Evolutionary conservation across 345 rosid species (phyloP).

Genomic region (Gossypium raimondii): DNA sequence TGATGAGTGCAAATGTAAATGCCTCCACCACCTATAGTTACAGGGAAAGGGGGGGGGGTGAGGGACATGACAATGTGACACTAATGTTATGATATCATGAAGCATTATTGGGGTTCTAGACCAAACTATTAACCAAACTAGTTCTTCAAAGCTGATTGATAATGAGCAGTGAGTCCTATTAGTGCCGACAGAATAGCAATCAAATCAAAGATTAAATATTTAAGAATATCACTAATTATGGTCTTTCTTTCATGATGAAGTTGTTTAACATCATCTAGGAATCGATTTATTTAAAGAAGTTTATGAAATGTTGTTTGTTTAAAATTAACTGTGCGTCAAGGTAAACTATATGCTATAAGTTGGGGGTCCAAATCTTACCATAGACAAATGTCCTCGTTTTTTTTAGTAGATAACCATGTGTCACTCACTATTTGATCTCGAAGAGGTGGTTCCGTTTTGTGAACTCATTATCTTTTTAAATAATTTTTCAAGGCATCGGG

Average conservation of each 20-base stretch:
- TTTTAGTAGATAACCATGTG: too few species aligned
- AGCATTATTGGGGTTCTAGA: background rate
- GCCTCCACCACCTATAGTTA: background rate
- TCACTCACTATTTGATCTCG: too few species aligned
- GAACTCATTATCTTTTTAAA: too few species aligned
- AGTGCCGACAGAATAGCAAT: background rate
- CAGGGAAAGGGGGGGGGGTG: background rate
- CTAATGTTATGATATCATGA: background rate
- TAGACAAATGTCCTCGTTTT: too few species aligned
- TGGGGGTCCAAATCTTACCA: background rate
- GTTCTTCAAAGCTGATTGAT: background rate
- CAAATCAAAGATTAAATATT: background rate
- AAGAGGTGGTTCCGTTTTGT: too few species aligned
- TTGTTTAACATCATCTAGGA: background rate
- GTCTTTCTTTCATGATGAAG: background rate
- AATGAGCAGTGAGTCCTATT: background rate
- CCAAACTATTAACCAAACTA: background rate
- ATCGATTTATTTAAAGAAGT: too few species aligned
- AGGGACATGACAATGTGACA: background rate
- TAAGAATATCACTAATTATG: background rate
- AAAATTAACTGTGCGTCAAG: too few species aligned
- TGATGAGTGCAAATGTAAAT: background rate
- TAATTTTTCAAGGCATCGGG: too few species aligned
- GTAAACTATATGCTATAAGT: background rate
- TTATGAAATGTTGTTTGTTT: too few species aligned